A percentile compares a stretch with the other conserved stretches of the same genome.
Conservation (phyloP, 495 filamentous ascomycete species). For the Penicillium longicatenatum region DNA sequence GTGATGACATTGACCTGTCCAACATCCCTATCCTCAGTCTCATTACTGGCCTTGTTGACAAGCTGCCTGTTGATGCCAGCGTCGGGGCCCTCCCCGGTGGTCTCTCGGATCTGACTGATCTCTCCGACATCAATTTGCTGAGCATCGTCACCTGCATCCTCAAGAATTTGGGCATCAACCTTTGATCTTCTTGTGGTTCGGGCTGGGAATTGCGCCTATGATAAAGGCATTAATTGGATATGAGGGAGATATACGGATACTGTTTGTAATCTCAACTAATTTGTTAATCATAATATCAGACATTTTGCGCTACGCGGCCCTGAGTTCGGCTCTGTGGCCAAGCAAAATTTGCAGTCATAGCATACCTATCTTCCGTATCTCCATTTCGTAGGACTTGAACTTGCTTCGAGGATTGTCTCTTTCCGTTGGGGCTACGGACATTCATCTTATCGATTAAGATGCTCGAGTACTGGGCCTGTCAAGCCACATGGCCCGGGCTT, state of each 20-base stretch:
- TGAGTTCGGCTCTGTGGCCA: not conserved
- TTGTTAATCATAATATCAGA: not conserved
- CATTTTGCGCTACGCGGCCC: not conserved
- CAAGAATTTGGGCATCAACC: not conserved
- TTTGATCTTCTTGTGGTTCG: not conserved
- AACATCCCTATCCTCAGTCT: not conserved
- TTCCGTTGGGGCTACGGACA: too few relatives aligned
- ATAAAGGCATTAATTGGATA: not conserved
- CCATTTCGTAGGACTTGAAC: too few relatives aligned
- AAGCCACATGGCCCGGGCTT: not conserved
- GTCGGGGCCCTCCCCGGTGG: not conserved
- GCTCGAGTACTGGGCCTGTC: too few relatives aligned
- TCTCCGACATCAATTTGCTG: not conserved
- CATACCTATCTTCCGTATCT: too few relatives aligned
- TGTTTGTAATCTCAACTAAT: too few relatives aligned
- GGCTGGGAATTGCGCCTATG: not conserved
- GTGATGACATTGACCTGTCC: not conserved
- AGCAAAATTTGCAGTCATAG: too few relatives aligned
- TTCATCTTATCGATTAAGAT: too few relatives aligned
- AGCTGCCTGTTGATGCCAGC: not conserved
- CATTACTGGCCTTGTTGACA: not conserved
- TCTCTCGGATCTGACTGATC: not conserved
- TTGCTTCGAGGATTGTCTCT: too few relatives aligned
- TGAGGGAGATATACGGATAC: too few relatives aligned
- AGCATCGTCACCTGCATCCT: not conserved